Evolutionary conservation across 2,329 filamentous ascomycete genomes (phyloP).

Genomic region (Cadophora sp.): DNA sequence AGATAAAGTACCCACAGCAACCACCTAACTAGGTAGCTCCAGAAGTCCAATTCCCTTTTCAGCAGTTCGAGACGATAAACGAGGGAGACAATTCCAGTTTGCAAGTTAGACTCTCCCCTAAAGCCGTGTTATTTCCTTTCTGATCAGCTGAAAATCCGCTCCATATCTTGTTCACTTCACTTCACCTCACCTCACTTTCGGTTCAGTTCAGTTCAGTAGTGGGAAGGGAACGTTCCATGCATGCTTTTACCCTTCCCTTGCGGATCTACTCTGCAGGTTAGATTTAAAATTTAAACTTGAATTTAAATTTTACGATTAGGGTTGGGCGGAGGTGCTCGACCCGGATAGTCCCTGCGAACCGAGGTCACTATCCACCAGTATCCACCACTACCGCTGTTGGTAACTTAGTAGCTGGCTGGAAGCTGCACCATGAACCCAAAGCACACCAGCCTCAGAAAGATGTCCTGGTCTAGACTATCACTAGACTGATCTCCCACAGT

Average conservation of each 20-base stretch:
- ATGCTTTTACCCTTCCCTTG: not conserved
- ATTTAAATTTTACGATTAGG: not conserved
- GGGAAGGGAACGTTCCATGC: not conserved
- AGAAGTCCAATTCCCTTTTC: not conserved
- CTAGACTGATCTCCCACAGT: not conserved
- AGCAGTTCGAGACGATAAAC: not conserved
- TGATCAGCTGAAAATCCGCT: slow-evolving; percentile 10
- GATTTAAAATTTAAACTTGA: no score
- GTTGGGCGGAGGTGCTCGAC: not conserved
- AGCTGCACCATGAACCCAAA: not conserved
- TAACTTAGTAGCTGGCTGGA: not conserved
- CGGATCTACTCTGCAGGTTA: not conserved
- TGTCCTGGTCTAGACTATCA: not conserved
- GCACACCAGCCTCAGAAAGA: not conserved
- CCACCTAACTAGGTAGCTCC: not conserved
- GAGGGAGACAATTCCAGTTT: not conserved
- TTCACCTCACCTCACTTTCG: not conserved
- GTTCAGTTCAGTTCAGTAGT: not conserved
- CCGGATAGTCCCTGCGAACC: slow-evolving; percentile 12
- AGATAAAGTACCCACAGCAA: no score
- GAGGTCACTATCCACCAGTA: not conserved
- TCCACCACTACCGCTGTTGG: no score
- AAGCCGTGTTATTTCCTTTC: not conserved
- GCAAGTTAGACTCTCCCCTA: not conserved
- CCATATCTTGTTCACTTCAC: not conserved